These are phyloP conservation scores for Boletus tomentosulus DNA, from an alignment of 768 basidiomycete species.

Conservation along the genomic window DNA sequence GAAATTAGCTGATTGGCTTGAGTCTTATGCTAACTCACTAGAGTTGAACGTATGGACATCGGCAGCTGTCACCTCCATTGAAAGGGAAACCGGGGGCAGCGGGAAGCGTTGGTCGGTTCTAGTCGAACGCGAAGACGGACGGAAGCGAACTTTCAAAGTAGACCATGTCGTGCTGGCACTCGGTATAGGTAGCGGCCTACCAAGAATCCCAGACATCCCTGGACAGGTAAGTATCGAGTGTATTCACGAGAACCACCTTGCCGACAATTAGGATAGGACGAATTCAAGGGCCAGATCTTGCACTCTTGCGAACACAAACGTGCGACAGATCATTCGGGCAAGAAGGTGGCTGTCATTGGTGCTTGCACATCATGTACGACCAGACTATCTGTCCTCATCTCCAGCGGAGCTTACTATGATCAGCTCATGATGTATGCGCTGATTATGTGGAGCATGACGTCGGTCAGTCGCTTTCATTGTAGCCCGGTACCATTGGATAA, in stretches of 20 bases:
- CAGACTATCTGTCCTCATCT: constrained; percentile 13
- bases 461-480: constrained; percentile 29
- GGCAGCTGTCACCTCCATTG: constrained; percentile 28
- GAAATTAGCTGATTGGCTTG: constrained; percentile 65
- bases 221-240: constrained; percentile 34
- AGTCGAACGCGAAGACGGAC: constrained; percentile 34
- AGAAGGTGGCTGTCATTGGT: constrained; percentile 69
- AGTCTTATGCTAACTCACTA: constrained; percentile 54
- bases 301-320: constrained; percentile 56
- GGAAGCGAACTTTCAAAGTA: constrained; percentile 38
- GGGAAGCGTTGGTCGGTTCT: constrained; percentile 43
- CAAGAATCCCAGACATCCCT: constrained; percentile 42
- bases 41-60: constrained; percentile 68
- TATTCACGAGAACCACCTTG: neutral
- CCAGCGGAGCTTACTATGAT: neutral
- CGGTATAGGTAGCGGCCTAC: constrained; percentile 45
- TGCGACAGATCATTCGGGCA: constrained; percentile 57
- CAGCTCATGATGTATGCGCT: constrained; percentile 47
- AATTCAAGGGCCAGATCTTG: constrained; percentile 57
- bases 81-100: constrained; percentile 25
- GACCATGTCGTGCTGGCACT: constrained; percentile 48
- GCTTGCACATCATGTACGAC: constrained; percentile 54
- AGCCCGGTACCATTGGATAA: neutral
- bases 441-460: constrained; percentile 44
- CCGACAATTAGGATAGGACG: constrained; percentile 34